Evolutionary conservation across 768 basidiomycete genomes (phyloP).

Genomic region (Cytidiella melzeri): DNA sequence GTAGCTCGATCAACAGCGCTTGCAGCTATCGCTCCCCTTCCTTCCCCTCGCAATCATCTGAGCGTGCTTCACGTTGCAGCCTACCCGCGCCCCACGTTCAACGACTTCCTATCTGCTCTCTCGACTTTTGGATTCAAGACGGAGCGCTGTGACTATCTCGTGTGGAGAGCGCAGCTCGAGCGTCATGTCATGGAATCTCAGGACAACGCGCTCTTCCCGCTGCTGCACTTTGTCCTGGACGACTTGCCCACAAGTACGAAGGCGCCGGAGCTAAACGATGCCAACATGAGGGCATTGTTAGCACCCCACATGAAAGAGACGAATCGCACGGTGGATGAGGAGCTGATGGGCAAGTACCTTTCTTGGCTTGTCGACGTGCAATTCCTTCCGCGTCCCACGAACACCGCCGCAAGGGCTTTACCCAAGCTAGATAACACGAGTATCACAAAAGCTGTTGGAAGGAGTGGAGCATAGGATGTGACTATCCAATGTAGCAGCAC

Average conservation of each 20-base stretch:
- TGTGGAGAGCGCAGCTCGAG: constrained; percentile 90
- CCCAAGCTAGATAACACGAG: constrained; percentile 39
- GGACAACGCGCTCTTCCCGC: constrained; percentile 95
- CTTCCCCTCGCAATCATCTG: constrained; percentile 27
- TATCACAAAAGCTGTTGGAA: constrained; percentile 57
- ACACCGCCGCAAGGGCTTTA: constrained; percentile 36
- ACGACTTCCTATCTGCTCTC: constrained; percentile 72
- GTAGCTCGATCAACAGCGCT: constrained; percentile 80
- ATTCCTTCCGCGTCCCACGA: constrained; percentile 62
- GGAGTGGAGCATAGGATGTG: constrained; percentile 52
- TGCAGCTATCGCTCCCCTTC: constrained; percentile 60
- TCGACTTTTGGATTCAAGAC: constrained; percentile 75
- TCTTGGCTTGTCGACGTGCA: constrained; percentile 86
- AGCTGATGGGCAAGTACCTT: constrained; percentile 80
- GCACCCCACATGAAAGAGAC: constrained; percentile 30
- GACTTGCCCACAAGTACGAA: constrained; percentile 97
- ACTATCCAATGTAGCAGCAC: too few species aligned
- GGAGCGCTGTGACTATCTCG: constrained; percentile 77
- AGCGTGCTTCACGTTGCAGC: constrained; percentile 84
- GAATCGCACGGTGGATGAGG: constrained; percentile 63
- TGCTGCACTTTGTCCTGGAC: constrained; percentile 95
- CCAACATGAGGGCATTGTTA: constrained; percentile 69
- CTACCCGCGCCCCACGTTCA: constrained; percentile 82
- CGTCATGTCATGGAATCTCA: constrained; percentile 91
- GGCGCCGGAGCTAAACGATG: constrained; percentile 83